Base-by-base conservation (phyloP, 73 alveolate genomes). In the Symbiodinium pilosum region DNA sequence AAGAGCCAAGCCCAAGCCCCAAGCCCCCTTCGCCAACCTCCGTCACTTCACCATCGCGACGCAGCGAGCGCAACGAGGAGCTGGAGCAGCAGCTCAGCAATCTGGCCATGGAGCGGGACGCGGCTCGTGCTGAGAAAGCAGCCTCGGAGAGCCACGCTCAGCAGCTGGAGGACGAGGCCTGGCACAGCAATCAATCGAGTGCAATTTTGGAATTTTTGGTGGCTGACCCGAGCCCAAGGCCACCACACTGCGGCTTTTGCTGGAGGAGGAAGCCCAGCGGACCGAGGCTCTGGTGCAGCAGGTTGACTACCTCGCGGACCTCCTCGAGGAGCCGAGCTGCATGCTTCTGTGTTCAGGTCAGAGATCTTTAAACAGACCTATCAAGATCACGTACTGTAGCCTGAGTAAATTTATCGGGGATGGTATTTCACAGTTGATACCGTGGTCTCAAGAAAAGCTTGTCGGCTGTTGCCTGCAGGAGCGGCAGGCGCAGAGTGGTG, bases 401-500 rank as follows among this genome's bases (percentile, higher is more conserved):
- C n/a, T n/a, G n/a, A n/a, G n/a, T n/a, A n/a, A n/a, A n/a, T n/a
- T n/a, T n/a, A n/a, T n/a, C n/a, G n/a, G n/a, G n/a, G n/a, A n/a
- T n/a, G n/a, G n/a, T n/a, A n/a, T n/a, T n/a, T n/a, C n/a, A n/a
- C n/a, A n/a, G n/a, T n/a, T n/a, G n/a, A n/a, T n/a, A n/a, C n/a
- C n/a, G n/a, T n/a, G n/a, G n/a, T n/a, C n/a, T n/a, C n/a, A n/a
- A n/a, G n/a, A n/a, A n/a, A n/a, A n/a, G n/a, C n/a, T n/a, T n/a
- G n/a, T n/a, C n/a, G n/a, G n/a, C n/a, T n/a, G n/a, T n/a, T n/a
- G n/a, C n/a, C n/a, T 24, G 3, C 86, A 91, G 97, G 97, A 91
- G 97, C 97, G 88, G 21, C 97, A 91, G 20, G 87, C 97, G 20
- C 87, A 34, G 44, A 91, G 77, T 20, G 97, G 97, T 34, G 97